Evolutionary conservation across 2,329 filamentous ascomycete genomes (phyloP).

Genomic region (Alternaria sp.): DNA sequence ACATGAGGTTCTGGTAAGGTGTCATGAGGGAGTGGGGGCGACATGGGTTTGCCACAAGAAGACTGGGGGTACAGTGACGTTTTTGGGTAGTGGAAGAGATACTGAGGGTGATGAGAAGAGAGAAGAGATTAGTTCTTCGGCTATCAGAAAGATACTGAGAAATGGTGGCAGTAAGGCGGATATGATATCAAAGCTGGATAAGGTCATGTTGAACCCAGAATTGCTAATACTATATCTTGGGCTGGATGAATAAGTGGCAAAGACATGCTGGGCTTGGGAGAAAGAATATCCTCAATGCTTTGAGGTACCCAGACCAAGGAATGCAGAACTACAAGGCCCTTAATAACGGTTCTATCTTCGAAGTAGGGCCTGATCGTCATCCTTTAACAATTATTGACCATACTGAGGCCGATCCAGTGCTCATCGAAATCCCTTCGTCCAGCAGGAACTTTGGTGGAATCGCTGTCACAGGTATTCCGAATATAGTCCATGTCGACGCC

Average conservation of each 20-base stretch:
- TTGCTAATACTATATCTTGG: background rate
- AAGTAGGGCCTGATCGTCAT: too few relatives aligned
- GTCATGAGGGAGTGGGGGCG: background rate
- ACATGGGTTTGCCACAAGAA: background rate
- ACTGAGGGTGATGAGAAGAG: background rate
- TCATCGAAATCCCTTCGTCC: too few relatives aligned
- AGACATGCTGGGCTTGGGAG: too few relatives aligned
- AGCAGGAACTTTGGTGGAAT: too few relatives aligned
- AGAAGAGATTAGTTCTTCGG: background rate
- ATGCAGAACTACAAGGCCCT: too few relatives aligned
- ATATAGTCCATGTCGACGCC: too few relatives aligned
- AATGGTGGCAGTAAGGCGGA: background rate
- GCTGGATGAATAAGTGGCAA: background rate
- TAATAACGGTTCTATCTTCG: too few relatives aligned
- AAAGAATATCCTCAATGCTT: too few relatives aligned
- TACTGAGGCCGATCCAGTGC: too few relatives aligned
- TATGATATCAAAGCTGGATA: background rate
- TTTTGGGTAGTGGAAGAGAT: background rate
- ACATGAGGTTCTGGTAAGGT: background rate
- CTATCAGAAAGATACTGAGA: background rate
- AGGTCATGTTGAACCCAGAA: background rate
- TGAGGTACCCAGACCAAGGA: too few relatives aligned
- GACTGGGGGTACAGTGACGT: background rate
- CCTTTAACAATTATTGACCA: too few relatives aligned
- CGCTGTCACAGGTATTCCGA: too few relatives aligned